phyloP scores from a whole-genome alignment of 108 stramenopile species.

The Discostella pseudostelligera region DNA sequence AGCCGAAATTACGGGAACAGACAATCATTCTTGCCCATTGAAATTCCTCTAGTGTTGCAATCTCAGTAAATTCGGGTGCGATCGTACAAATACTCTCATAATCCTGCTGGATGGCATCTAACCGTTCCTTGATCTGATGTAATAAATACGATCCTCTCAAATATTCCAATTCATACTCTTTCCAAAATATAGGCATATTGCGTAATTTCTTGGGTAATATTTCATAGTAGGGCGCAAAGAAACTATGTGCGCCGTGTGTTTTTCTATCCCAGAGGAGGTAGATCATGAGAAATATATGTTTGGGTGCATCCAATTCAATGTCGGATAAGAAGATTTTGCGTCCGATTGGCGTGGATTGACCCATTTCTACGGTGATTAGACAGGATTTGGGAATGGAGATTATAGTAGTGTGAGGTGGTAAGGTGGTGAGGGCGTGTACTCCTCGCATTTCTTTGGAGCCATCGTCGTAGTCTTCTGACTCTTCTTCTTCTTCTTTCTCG shows the following conservation, averaged over 20 bases:
- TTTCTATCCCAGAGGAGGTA: conserved; percentile 93
- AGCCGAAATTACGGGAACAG: conserved; percentile 96
- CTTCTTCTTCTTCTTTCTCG: too few relatives aligned
- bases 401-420: conserved; percentile 85
- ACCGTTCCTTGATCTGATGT: conserved; percentile 78
- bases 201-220: conserved; percentile 85
- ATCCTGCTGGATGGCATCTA: conserved; percentile 89
- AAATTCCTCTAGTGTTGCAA: conserved; percentile 92
- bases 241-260: conserved; percentile 72
- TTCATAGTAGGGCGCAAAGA: conserved; percentile 98
- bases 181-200: conserved; percentile 99
- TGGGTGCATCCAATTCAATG: conserved; percentile 95
- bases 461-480: conserved; percentile 35
- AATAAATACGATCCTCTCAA: conserved; percentile 89
- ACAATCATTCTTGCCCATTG: conserved; percentile 99
- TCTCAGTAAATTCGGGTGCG: conserved; percentile 65
- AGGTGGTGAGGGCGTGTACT: conserved; percentile 84
- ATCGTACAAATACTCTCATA: conserved; percentile 89
- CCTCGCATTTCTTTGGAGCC: conserved; percentile 90
- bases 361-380: conserved; percentile 99
- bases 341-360: conserved; percentile 91
- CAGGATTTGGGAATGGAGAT: conserved; percentile 87
- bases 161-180: conserved; percentile 70
- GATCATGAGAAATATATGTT: conserved; percentile 98
- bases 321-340: conserved; percentile 68